Base-by-base conservation (phyloP, 225 moss, liverwort and hornwort species). In the Pseudisothecium myosuroides region DNA sequence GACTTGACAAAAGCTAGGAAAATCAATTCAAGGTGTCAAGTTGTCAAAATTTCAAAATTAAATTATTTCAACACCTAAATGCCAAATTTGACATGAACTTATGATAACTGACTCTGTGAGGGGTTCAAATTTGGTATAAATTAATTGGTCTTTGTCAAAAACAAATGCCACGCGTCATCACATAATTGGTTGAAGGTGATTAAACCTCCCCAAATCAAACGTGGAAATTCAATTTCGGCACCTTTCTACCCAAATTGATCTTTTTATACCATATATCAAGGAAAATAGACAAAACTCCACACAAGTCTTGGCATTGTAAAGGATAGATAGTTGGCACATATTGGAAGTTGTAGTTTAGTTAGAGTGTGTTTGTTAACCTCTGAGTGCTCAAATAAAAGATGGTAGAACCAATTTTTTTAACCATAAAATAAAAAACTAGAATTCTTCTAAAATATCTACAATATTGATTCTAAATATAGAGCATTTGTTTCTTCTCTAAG, bases 171-270 rank as follows among this genome's bases (percentile, higher is more conserved):
- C 5, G 2, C 1, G 0, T 20, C 21, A 22, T 52, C 5, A 34
- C 52, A 1, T 9, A 34, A 34, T 8, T 76, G 22, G 22, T 12
- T 36, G 21, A 76, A 76, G 8, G 34, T 52, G 50, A 34, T 1
- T 5, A 0, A 76, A 18, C 76, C 21, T 32, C 21, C 8, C 7
- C 0, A 12, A 49, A 49, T 12, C 19, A 12, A 20, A 50, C 2
- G 1, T 50, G 2, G 8, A 34, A 76, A 49, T 76, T 76, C 21
- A 50, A 76, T 32, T 32, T 50, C 1, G 0, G 3, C 32, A 76
- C 2, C 34, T 50, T 5, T 52, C 3, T 10, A 3, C 37, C 5
- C 1, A 24, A 55, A 37, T 37, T 55, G 37, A 55, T 37, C 15
- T 23, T 16, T 55, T 24, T 77, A 3, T 15, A 37, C 0, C 0